These are phyloP conservation scores for Rhizopus delemar DNA, from an alignment of 371 early-diverging fungal genomes.

Conservation along the genomic window DNA sequence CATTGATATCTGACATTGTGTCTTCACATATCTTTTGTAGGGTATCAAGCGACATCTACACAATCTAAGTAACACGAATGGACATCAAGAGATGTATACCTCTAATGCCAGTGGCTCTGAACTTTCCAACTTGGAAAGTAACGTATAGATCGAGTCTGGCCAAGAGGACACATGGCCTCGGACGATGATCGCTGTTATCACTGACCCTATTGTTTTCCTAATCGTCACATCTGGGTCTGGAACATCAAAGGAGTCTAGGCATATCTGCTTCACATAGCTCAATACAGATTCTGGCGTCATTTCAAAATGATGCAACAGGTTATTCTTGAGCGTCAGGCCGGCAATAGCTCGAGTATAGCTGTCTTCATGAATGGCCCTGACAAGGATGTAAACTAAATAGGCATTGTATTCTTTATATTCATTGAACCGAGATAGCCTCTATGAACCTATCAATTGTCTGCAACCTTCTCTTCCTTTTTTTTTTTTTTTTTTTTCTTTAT, in stretches of 20 bases:
- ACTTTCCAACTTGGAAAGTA: slow-evolving; percentile 71
- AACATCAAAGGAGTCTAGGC: slow-evolving; percentile 56
- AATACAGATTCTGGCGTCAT: slow-evolving; percentile 61
- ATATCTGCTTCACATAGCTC: slow-evolving; percentile 70
- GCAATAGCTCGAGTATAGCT: slow-evolving; percentile 74
- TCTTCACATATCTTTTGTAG: slow-evolving; percentile 93
- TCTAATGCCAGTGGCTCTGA: slow-evolving; percentile 69
- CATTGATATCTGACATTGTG: slow-evolving; percentile 70
- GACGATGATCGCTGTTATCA: slow-evolving; percentile 85
- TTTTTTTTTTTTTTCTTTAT: not conserved
- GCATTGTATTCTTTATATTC: slow-evolving; percentile 83
- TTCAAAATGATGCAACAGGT: slow-evolving; percentile 60
- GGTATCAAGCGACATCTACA: slow-evolving; percentile 80
- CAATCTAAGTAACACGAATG: not conserved
- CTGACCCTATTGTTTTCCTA: slow-evolving; percentile 60
- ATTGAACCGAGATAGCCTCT: slow-evolving; percentile 81
- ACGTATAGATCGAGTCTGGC: slow-evolving; percentile 72
- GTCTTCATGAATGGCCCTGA: slow-evolving; percentile 59
- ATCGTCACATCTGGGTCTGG: slow-evolving; percentile 68
- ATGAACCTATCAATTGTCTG: not conserved
- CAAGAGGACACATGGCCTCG: slow-evolving; percentile 70
- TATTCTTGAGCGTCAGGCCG: slow-evolving; percentile 87
- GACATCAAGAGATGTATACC: slow-evolving; percentile 38
- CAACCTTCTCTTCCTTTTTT: too few species aligned
- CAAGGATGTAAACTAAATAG: slow-evolving; percentile 84